Base-by-base conservation (phyloP, 2,329 filamentous ascomycete species). In the Fusarium sp. region DNA sequence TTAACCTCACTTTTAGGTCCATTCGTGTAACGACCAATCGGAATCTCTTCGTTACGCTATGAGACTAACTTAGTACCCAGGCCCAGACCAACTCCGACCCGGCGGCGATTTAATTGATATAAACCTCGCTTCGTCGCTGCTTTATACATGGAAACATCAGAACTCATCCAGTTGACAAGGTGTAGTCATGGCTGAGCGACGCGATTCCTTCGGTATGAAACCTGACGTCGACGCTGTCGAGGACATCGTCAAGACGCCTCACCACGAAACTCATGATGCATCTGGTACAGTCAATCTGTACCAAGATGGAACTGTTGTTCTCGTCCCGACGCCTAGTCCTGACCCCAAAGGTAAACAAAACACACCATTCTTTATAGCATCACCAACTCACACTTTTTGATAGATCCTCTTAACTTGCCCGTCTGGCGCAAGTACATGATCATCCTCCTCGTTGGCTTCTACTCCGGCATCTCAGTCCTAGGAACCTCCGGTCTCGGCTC, bases 371-470 rank as follows among this genome's bases (percentile, higher is more conserved):
- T 1, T 6, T 38, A 2, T 2, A 3, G 13, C 2, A 12, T 17
- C 3, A 0, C 1, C 4, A 3, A 38, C 35, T 54, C 18, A 54
- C 14, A n/a, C 32, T 10, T 3, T 38, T 28, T 1, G 0, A 5
- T 2, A 68, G 65, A 68, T 32, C 65, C 65, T 18, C 39, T 68
- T 1, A 68, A 68, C 18, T 28, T 68, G 11, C 63, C 65, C 1
- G 1, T 14, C 2, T 68, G 65, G 65, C 63, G 63, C 11, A 68
- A 68, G 24, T 67, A 68, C 24, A 53, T 47, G 35, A 54, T 68
- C 17, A 68, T 68, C 11, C 35, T 68, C 14, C 47, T 68, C 9
- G 63, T 68, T 1, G 65, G 65, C 24, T 68, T 68, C 18, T 68
- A 68, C 22, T 68, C 65, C 13, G 53, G 65, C 1, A 68, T 68